Evolutionary conservation across 78 protist species (phyloP).

Genomic region (Planoprotostelium fungivorum): DNA sequence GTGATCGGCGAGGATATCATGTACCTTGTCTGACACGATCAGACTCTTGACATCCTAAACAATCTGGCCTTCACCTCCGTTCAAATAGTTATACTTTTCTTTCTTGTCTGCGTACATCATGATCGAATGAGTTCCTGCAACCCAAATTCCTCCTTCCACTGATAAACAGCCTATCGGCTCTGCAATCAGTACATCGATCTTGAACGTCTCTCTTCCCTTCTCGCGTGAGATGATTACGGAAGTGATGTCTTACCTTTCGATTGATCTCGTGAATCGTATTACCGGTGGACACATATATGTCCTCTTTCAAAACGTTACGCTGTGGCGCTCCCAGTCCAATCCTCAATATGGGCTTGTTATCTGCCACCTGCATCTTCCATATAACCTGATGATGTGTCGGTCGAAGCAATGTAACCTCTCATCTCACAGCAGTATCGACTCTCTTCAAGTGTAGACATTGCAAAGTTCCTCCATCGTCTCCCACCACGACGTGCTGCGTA

Average conservation of each 20-base stretch:
- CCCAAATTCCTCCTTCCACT: not conserved
- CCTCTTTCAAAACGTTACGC: not conserved
- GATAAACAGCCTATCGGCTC: not conserved
- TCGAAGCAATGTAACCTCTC: not conserved
- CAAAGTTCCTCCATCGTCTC: not conserved
- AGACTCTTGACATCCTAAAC: not conserved
- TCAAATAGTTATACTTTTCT: not conserved
- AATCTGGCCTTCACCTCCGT: not conserved
- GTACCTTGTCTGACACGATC: not conserved
- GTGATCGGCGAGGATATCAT: not conserved
- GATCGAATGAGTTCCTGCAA: not conserved
- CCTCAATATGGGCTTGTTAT: not conserved
- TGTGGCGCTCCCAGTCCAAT: not conserved
- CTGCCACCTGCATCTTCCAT: not conserved
- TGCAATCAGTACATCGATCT: not conserved
- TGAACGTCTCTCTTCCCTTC: not conserved
- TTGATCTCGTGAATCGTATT: not conserved
- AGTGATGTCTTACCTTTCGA: not conserved
- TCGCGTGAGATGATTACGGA: not conserved
- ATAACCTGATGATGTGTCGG: not conserved
- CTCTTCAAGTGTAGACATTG: not conserved
- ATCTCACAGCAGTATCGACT: not conserved
- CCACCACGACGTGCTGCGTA: not conserved
- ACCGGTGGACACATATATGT: not conserved
- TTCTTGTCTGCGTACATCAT: not conserved